phyloP scores from a whole-genome alignment of 208 protist species.

The Wallacemonas sp. region DNA sequence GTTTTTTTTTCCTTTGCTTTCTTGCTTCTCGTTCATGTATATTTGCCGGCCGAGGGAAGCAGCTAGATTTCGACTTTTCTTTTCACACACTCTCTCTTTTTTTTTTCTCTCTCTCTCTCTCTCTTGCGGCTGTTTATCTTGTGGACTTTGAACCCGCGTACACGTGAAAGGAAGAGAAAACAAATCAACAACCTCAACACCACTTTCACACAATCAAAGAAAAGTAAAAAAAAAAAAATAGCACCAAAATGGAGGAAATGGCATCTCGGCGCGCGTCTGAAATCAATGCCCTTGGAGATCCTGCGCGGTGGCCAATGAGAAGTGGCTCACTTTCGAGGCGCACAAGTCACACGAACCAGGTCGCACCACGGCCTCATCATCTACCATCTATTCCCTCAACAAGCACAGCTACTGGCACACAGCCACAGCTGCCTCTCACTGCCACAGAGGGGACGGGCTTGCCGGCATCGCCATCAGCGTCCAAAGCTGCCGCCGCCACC shows the following conservation, averaged over 20 bases:
- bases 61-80: too few relatives aligned
- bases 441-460: background rate
- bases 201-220: too few relatives aligned
- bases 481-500: background rate
- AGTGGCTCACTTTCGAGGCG: background rate
- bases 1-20: too few relatives aligned
- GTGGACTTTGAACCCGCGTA: too few relatives aligned
- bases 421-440: background rate
- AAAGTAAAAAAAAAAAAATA: slow-evolving; percentile 15
- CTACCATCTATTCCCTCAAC: too few relatives aligned
- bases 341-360: too few relatives aligned
- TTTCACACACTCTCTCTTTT: slow-evolving; percentile 6
- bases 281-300: background rate
- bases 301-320: background rate
- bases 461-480: background rate
- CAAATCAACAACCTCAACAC: too few relatives aligned
- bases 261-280: too few relatives aligned
- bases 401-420: background rate
- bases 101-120: slow-evolving; percentile 21
- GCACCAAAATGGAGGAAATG: slow-evolving; percentile 1
- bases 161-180: too few relatives aligned
- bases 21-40: too few relatives aligned
- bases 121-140: slow-evolving; percentile 12
- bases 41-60: too few relatives aligned
- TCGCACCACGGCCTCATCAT: too few relatives aligned